These are phyloP conservation scores for Diaporthe nobilis DNA, from an alignment of 2,329 filamentous ascomycete genomes.

Conservation along the genomic window DNA sequence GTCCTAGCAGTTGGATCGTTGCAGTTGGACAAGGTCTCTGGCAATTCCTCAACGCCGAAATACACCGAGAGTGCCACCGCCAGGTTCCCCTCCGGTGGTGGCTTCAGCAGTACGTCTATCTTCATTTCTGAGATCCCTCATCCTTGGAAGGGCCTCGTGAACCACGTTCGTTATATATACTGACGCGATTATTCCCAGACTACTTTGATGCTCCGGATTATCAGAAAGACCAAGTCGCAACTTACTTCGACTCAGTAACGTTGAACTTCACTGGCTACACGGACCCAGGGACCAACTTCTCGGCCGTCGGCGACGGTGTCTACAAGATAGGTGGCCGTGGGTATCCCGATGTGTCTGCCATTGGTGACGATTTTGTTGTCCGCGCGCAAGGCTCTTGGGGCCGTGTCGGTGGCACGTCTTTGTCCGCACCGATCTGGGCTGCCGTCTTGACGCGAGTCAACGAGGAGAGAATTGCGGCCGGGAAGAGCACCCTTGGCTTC, in stretches of 20 bases:
- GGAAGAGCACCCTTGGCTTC: constrained; percentile 65
- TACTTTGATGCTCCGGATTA: constrained; percentile 50
- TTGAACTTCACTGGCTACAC: constrained; percentile 51
- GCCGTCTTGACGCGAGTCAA: constrained; percentile 65
- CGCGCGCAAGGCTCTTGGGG: constrained; percentile 52
- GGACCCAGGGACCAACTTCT: constrained; percentile 54
- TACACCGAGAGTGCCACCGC: constrained; percentile 46
- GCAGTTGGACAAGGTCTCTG: constrained; percentile 44
- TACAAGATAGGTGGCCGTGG: constrained; percentile 62
- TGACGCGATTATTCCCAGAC: constrained; percentile 37
- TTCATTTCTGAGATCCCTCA: background rate
- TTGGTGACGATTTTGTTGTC: constrained; percentile 54
- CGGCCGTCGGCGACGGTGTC: constrained; percentile 50
- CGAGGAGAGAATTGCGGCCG: constrained; percentile 61
- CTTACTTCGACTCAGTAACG: constrained; percentile 47
- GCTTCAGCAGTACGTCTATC: constrained; percentile 48
- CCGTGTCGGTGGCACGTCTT: constrained; percentile 64
- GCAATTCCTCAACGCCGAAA: constrained; percentile 29
- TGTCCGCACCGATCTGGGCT: constrained; percentile 63
- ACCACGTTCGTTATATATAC: background rate
- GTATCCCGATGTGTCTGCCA: constrained; percentile 64
- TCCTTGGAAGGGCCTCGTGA: background rate
- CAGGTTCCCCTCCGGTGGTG: constrained; percentile 50
- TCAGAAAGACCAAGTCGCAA: constrained; percentile 47
- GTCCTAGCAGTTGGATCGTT: constrained; percentile 60